phyloP scores from a whole-genome alignment of 1,284 basidiomycete genomes.

The Naganishia sp. region DNA sequence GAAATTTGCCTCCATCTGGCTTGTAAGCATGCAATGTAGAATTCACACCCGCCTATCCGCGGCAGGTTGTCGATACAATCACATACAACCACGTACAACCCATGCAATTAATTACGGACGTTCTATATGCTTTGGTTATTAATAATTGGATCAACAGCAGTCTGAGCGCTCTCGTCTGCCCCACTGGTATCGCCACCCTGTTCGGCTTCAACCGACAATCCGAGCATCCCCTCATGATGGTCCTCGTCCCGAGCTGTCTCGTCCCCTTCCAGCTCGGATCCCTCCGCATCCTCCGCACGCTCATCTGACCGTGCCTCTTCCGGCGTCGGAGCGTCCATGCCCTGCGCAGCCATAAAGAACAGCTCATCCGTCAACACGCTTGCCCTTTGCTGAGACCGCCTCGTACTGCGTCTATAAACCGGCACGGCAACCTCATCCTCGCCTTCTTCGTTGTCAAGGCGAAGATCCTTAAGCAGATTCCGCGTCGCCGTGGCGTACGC shows the following conservation, averaged over 20 bases:
- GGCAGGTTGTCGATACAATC: too few species aligned
- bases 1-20: neutral
- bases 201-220: constrained; percentile 7
- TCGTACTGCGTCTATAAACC: constrained; percentile 11
- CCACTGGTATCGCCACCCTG: neutral
- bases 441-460: constrained; percentile 1
- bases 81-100: too few species aligned
- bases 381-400: constrained; percentile 10
- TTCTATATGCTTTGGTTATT: too few species aligned
- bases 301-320: neutral
- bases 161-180: too few species aligned
- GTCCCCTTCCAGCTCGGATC: neutral
- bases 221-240: constrained; percentile 2
- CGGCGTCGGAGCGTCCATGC: constrained; percentile 5
- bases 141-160: too few species aligned
- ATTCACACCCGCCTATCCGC: too few species aligned
- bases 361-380: constrained; percentile 18
- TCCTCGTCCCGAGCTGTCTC: neutral
- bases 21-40: neutral
- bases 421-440: constrained; percentile 5
- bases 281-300: neutral
- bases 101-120: too few species aligned
- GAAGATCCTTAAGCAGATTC: constrained; percentile 22
- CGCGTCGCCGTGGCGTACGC: constrained; percentile 19
- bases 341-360: constrained; percentile 26